Evolutionary conservation across 2,329 filamentous ascomycete species (phyloP), one percentile per base, ranked within the genome.

Genomic region (Monosporascus sp.): DNA sequence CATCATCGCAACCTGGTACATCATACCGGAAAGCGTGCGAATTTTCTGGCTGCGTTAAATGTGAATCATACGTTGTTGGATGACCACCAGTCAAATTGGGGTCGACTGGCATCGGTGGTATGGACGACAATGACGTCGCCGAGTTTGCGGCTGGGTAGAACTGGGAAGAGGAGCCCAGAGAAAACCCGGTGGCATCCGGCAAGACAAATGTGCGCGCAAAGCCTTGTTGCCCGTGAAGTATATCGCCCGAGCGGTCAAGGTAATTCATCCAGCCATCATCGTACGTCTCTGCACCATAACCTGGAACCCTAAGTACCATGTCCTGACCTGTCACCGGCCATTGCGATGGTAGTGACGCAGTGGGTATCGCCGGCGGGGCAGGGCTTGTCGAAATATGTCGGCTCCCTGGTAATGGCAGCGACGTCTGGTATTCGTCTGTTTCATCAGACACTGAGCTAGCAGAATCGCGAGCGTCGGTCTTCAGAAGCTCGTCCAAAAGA

Each of bases 401-500:
- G 51, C 52, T 56, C 42, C 50, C 57, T 34, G 27, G 49, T 47
- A 57, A 51, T 39, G 54, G 47, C 52, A 54, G 53, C 27, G 59
- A 51, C 6, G 52, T 59, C 22, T 56, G 49, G 44, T 58, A 54
- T 17, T 55, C 62, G 15, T 65, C 62, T 18, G 60, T 60, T 48
- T 66, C 64, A 47, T 66, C 63, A 14, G 64, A 66, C 34, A 64
- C 58, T 3, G 63, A 65, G 49, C 65, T 67, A 57, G 61, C 63
- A 1, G 63, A 65, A 48, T 67, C 65, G 31, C 62, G 60, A 41
- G 52, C 60, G 49, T 67, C 65, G 39, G 60, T 53, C 51, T 68
- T 67, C 6, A 74, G 59, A 20, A 75, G 60, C 38, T 72, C 66
- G 48, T 72, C 65, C 24, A 75, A 58, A 1, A 74, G 59, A 9